phyloP scores from a whole-genome alignment of 1,284 basidiomycete species.

The Moesziomyces sp. region DNA sequence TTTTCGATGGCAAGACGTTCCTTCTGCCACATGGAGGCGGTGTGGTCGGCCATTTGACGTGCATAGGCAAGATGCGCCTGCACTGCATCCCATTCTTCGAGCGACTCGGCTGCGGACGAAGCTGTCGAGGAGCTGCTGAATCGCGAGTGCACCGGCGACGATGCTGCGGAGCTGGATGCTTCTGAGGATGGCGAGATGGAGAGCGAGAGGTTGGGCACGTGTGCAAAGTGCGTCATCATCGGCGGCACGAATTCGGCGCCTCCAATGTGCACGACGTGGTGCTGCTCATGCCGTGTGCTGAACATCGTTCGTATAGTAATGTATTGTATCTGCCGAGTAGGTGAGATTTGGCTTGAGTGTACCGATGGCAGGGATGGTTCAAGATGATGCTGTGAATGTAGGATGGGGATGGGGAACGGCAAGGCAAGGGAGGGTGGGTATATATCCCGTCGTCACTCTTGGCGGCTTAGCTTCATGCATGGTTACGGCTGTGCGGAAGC shows the following conservation, averaged over 20 bases:
- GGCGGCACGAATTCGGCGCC: constrained; percentile 38
- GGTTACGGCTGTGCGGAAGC: too few species aligned
- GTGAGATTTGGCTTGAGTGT: too few species aligned
- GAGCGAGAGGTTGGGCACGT: constrained; percentile 14
- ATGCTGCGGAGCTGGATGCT: constrained; percentile 22
- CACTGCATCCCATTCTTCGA: constrained; percentile 30
- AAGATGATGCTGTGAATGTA: neutral
- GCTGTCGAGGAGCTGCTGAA: constrained; percentile 26
- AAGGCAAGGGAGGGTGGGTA: too few species aligned
- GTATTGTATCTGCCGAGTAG: too few species aligned
- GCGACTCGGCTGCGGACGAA: constrained; percentile 12
- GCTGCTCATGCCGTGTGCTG: constrained; percentile 14
- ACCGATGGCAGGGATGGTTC: neutral
- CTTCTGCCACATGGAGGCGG: constrained; percentile 42
- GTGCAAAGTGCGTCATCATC: constrained; percentile 35
- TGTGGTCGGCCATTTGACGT: constrained; percentile 29
- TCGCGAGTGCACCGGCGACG: constrained; percentile 27
- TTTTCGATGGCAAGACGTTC: constrained; percentile 47
- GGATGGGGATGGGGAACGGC: too few species aligned
- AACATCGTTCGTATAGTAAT: constrained; percentile 6
- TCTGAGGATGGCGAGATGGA: constrained; percentile 33
- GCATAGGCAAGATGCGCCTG: constrained; percentile 42
- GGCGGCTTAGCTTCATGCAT: too few species aligned
- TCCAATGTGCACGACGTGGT: constrained; percentile 38
- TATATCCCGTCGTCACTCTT: too few species aligned